Evolutionary conservation across 768 basidiomycete genomes (phyloP).

Genomic region (Tubosaeta sp.): DNA sequence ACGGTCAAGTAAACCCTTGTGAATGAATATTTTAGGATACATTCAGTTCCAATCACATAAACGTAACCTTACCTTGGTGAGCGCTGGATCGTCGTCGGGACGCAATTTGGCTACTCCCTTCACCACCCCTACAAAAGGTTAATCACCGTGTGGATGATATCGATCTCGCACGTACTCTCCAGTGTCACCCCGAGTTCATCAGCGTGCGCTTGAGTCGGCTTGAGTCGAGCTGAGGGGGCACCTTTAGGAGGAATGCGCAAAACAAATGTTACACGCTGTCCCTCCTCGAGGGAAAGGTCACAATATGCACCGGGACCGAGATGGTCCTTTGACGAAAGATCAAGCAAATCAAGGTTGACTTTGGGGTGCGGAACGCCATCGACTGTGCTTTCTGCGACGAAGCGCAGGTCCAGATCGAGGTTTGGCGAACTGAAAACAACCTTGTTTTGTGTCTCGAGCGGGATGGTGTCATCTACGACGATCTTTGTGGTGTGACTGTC

Average conservation of each 20-base stretch:
- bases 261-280: slow-evolving; percentile 88
- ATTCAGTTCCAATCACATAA: neutral
- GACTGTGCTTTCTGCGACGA: slow-evolving; percentile 54
- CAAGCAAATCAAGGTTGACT: slow-evolving; percentile 56
- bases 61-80: slow-evolving; percentile 49
- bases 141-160: neutral
- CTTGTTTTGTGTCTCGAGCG: slow-evolving; percentile 44
- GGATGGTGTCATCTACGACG: slow-evolving; percentile 44
- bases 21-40: neutral
- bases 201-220: slow-evolving; percentile 37
- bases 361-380: slow-evolving; percentile 49
- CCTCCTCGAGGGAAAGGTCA: slow-evolving; percentile 67
- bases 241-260: slow-evolving; percentile 64
- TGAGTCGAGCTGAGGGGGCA: slow-evolving; percentile 6
- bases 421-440: slow-evolving; percentile 57
- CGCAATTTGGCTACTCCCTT: slow-evolving; percentile 42
- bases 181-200: slow-evolving; percentile 43
- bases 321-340: slow-evolving; percentile 69
- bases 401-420: slow-evolving; percentile 73
- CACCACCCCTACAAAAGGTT: slow-evolving; percentile 35
- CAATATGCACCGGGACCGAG: slow-evolving; percentile 61
- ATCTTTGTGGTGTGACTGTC: slow-evolving; percentile 63
- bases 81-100: slow-evolving; percentile 62
- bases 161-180: slow-evolving; percentile 31
- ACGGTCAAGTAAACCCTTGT: slow-evolving; percentile 50